These are phyloP conservation scores for Aspergillus cristatus DNA, from an alignment of 495 filamentous ascomycete genomes.

Conservation along the genomic window DNA sequence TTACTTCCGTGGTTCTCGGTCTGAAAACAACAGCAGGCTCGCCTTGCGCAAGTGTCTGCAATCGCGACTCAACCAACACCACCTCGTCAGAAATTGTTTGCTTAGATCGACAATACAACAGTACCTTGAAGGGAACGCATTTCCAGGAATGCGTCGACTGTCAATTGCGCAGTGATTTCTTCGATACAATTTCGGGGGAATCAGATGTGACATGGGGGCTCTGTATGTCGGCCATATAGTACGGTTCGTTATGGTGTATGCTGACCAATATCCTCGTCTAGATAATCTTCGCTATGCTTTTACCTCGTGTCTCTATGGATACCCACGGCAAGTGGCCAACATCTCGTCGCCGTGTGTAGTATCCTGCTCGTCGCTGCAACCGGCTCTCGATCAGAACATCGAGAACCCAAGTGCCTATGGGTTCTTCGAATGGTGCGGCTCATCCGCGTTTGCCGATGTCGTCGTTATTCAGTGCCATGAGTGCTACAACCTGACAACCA, in stretches of 20 bases:
- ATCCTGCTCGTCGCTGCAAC: slow-evolving; percentile 26
- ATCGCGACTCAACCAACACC: slow-evolving; percentile 35
- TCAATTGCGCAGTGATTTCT: slow-evolving; percentile 44
- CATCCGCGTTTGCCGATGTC: slow-evolving; percentile 30
- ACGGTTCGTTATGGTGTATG: neutral
- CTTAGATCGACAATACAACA: slow-evolving; percentile 38
- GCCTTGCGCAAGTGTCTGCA: slow-evolving; percentile 42
- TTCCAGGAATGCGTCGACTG: slow-evolving; percentile 54
- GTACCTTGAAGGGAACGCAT: slow-evolving; percentile 30
- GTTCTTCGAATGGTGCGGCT: slow-evolving; percentile 25
- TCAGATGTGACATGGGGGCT: slow-evolving; percentile 53
- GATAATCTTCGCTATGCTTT: slow-evolving; percentile 44
- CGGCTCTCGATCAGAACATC: slow-evolving; percentile 26
- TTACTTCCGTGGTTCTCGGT: slow-evolving; percentile 13
- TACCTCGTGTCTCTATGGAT: slow-evolving; percentile 37
- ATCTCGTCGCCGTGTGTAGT: slow-evolving; percentile 35
- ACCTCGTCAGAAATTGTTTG: slow-evolving; percentile 45
- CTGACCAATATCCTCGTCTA: slow-evolving; percentile 15
- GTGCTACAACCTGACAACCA: slow-evolving; percentile 36
- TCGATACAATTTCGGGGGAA: slow-evolving; percentile 35
- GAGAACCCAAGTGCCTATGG: slow-evolving; percentile 18
- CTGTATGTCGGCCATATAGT: slow-evolving; percentile 32
- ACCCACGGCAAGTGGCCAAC: slow-evolving; percentile 24
- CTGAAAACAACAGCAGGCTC: slow-evolving; percentile 39
- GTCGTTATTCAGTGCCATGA: slow-evolving; percentile 32